Evolutionary conservation across 352 stramenopile genomes (phyloP).

Genomic region (Phytophthora europaea): DNA sequence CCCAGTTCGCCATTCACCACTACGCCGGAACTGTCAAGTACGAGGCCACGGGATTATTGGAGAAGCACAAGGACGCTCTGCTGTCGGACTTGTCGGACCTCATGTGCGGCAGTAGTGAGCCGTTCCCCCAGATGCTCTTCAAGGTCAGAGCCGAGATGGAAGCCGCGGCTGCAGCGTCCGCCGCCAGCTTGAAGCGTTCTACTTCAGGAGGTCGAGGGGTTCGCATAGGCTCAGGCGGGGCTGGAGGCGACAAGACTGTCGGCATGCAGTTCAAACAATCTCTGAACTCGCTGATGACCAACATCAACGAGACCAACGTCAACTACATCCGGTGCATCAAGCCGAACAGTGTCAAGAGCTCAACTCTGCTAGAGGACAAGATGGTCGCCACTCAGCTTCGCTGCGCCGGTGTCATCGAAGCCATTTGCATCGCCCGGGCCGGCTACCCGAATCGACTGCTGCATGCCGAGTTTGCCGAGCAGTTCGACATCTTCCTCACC

Average conservation of each 20-base stretch:
- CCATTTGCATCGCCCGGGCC: conserved; percentile 78
- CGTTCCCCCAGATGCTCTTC: conserved; percentile 72
- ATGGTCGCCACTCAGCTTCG: conserved; percentile 87
- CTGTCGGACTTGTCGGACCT: conserved; percentile 92
- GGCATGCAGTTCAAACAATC: conserved; percentile 87
- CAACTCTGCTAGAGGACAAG: conserved; percentile 62
- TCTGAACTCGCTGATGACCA: conserved; percentile 75
- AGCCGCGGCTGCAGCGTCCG: conserved; percentile 31
- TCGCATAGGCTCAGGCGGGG: conserved; percentile 13
- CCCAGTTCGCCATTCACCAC: conserved; percentile 94
- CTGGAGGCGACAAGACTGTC: conserved; percentile 58
- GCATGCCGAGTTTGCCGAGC: conserved; percentile 77
- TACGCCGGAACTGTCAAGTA: conserved; percentile 96
- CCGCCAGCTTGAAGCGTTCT: conserved; percentile 29
- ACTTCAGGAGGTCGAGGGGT: conserved; percentile 35
- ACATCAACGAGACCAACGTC: conserved; percentile 78
- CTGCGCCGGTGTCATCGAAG: conserved; percentile 85
- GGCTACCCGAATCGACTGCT: conserved; percentile 83
- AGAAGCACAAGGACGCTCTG: conserved; percentile 96
- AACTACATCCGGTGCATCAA: conserved; percentile 92
- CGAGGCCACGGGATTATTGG: conserved; percentile 91
- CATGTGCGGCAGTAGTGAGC: conserved; percentile 61
- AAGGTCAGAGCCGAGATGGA: conserved; percentile 50
- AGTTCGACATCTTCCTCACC: conserved; percentile 79
- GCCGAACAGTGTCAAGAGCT: conserved; percentile 80